Percentiles rank a stretch among this genome's conserved stretches.
Evolutionary conservation across 2,329 filamentous ascomycete species (phyloP).

Genomic region (Aspergillus piperis): DNA sequence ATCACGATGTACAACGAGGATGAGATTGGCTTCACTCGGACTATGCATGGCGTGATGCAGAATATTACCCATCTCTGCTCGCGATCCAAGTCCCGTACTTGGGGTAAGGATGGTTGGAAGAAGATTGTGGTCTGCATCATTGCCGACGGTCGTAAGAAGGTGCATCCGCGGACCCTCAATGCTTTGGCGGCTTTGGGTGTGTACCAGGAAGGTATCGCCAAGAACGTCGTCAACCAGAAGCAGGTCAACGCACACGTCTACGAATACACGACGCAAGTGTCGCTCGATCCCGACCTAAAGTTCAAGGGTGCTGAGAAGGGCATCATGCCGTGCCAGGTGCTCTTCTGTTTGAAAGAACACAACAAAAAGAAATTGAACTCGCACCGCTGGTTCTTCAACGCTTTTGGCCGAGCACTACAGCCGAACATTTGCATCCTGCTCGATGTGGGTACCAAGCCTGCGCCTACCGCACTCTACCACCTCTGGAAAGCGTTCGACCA

Average conservation of each 20-base stretch:
- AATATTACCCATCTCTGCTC: slow-evolving; percentile 97
- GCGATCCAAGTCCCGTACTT: slow-evolving; percentile 86
- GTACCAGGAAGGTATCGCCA: slow-evolving; percentile 97
- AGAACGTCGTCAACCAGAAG: slow-evolving; percentile 95
- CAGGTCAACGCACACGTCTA: slow-evolving; percentile 97
- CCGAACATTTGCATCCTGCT: slow-evolving; percentile 96
- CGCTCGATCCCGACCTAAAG: slow-evolving; percentile 89
- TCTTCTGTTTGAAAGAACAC: slow-evolving; percentile 97
- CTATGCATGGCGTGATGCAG: slow-evolving; percentile 98
- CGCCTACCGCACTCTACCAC: slow-evolving; percentile 88
- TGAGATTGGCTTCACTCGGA: slow-evolving; percentile 92
- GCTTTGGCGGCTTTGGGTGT: slow-evolving; percentile 95
- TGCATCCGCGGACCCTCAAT: slow-evolving; percentile 90
- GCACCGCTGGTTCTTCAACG: slow-evolving; percentile 99
- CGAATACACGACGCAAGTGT: slow-evolving; percentile 98
- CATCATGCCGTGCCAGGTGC: slow-evolving; percentile 96
- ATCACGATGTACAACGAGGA: slow-evolving; percentile 99
- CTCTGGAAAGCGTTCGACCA: slow-evolving; percentile 99
- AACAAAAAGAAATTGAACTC: slow-evolving; percentile 98
- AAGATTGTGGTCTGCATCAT: slow-evolving; percentile 99
- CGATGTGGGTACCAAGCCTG: slow-evolving; percentile 92
- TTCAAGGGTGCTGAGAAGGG: slow-evolving; percentile 99
- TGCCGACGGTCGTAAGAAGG: slow-evolving; percentile 88
- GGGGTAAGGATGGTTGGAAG: slow-evolving; percentile 97
- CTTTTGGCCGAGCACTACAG: slow-evolving; percentile 86